These are phyloP conservation scores for Blastocystis sp. DNA, from an alignment of 352 stramenopile genomes.

Conservation along the genomic window DNA sequence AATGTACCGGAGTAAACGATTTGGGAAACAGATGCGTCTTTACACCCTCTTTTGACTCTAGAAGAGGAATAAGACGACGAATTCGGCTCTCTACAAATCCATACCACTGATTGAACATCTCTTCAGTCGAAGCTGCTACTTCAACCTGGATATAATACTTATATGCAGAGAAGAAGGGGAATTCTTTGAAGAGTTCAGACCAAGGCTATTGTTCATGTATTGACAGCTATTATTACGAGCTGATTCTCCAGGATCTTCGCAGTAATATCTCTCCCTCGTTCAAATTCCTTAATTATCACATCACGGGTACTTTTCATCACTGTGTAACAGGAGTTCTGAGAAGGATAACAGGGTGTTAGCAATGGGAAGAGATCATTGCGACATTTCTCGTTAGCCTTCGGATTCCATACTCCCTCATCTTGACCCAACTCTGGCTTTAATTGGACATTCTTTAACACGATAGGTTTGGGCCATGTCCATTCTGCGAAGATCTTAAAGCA, in stretches of 20 bases:
- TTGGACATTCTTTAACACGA: slow-evolving; percentile 10
- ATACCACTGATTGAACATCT: slow-evolving; percentile 83
- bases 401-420: slow-evolving; percentile 78
- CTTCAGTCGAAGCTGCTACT: slow-evolving; percentile 77
- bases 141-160: slow-evolving; percentile 82
- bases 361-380: slow-evolving; percentile 91
- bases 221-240: not conserved
- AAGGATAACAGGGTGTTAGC: slow-evolving; percentile 92
- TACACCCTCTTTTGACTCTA: slow-evolving; percentile 67
- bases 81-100: slow-evolving; percentile 85
- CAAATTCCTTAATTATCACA: slow-evolving; percentile 81
- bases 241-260: slow-evolving; percentile 66
- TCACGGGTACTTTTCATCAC: slow-evolving; percentile 81
- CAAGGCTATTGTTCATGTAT: slow-evolving; percentile 65
- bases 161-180: slow-evolving; percentile 78
- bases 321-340: slow-evolving; percentile 95
- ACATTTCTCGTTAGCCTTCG: slow-evolving; percentile 75
- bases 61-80: slow-evolving; percentile 75
- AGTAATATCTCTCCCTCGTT: slow-evolving; percentile 64
- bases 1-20: slow-evolving; percentile 66
- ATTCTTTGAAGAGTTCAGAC: slow-evolving; percentile 74
- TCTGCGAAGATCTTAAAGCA: slow-evolving; percentile 81
- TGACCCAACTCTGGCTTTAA: slow-evolving; percentile 35
- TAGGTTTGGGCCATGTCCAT: slow-evolving; percentile 17
- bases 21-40: slow-evolving; percentile 68